Evolutionary conservation across 2,329 filamentous ascomycete genomes (phyloP).

Genomic region (Aureobasidium namibiae): DNA sequence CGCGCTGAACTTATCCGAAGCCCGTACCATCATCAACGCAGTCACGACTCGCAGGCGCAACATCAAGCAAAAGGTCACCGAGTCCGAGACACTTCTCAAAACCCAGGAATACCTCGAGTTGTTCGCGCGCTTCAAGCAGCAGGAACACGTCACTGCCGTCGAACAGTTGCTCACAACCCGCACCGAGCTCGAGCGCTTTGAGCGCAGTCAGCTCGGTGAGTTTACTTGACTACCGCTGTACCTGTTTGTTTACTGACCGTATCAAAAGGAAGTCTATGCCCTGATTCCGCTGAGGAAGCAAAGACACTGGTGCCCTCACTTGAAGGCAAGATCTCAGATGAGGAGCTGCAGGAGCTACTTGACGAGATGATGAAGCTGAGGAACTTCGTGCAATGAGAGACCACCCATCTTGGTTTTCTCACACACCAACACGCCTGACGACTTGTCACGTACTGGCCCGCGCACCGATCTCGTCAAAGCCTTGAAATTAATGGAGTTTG

Average conservation of each 20-base stretch:
- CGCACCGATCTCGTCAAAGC: neutral
- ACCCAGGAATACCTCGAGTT: conserved; percentile 89
- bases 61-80: conserved; percentile 13
- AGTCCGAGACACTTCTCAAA: conserved; percentile 59
- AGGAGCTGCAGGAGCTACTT: conserved; percentile 77
- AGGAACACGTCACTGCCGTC: conserved; percentile 90
- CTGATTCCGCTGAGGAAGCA: conserved; percentile 87
- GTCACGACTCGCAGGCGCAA: conserved; percentile 39
- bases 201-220: conserved; percentile 82
- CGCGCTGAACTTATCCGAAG: conserved; percentile 86
- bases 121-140: conserved; percentile 92
- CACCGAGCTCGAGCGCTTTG: conserved; percentile 73
- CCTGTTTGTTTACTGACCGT: neutral
- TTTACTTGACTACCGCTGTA: conserved; percentile 15
- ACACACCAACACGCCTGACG: neutral
- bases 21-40: conserved; percentile 83
- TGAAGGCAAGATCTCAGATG: conserved; percentile 81
- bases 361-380: conserved; percentile 83
- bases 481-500: neutral
- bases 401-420: neutral
- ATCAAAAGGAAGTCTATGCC: conserved; percentile 72
- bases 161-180: conserved; percentile 59
- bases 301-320: conserved; percentile 91
- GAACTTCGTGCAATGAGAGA: conserved; percentile 25
- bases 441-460: neutral